Conservation (phyloP, 257 asterid genomes). For the Nicotiana undulata region DNA sequence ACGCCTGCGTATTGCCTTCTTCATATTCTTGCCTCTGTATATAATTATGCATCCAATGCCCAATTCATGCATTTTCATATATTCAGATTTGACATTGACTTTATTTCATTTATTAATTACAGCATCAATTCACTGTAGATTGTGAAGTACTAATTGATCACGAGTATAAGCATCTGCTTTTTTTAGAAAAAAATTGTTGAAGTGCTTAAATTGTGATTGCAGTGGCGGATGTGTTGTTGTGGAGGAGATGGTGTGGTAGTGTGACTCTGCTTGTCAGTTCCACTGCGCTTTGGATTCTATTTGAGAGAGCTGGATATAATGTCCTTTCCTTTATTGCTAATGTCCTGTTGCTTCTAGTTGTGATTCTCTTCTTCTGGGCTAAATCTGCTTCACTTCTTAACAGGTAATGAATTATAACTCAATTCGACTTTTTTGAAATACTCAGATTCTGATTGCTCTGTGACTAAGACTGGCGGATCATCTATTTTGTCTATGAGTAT, state of each 20-base stretch:
- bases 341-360: constrained; percentile 64
- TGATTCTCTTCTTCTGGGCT: constrained; percentile 87
- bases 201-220: constrained; percentile 17
- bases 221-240: constrained; percentile 81
- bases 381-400: constrained; percentile 89
- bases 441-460: background rate
- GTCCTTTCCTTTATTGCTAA: constrained; percentile 61
- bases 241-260: constrained; percentile 63
- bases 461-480: background rate
- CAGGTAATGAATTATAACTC: constrained; percentile 37
- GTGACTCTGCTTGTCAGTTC: constrained; percentile 49
- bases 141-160: background rate
- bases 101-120: background rate
- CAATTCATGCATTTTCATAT: background rate
- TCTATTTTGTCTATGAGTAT: background rate
- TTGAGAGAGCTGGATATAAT: constrained; percentile 87
- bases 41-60: constrained; percentile 5
- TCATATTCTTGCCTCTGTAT: background rate
- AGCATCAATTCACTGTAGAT: background rate
- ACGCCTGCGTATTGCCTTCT: background rate
- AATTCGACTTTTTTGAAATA: background rate
- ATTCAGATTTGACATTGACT: background rate
- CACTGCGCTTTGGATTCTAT: constrained; percentile 72
- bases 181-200: background rate
- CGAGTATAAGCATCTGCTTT: background rate